Percentiles rank a stretch among this genome's conserved stretches.
Conservation (phyloP, 768 basidiomycete species). For the Agaricus sinodeliciosus region DNA sequence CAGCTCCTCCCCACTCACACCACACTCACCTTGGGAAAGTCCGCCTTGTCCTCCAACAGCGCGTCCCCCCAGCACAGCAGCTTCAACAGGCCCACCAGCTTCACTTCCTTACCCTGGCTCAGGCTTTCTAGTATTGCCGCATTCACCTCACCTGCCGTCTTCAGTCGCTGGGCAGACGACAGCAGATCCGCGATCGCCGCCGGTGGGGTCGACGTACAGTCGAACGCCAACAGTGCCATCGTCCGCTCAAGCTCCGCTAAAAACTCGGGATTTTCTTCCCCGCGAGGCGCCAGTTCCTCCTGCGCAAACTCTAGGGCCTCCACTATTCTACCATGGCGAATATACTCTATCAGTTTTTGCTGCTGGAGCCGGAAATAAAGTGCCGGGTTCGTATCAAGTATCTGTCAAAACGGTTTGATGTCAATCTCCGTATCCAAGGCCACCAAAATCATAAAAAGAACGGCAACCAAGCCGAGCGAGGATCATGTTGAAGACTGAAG, state of each 20-base stretch:
- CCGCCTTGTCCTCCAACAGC: conserved; percentile 67
- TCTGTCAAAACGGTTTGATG: conserved; percentile 43
- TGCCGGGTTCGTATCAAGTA: conserved; percentile 90
- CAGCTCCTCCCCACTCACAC: background rate
- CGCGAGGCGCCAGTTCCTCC: conserved; percentile 87
- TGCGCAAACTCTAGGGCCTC: conserved; percentile 91
- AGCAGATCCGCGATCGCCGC: conserved; percentile 70
- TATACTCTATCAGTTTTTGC: conserved; percentile 91
- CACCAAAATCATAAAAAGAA: conserved; percentile 10
- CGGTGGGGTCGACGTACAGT: conserved; percentile 54
- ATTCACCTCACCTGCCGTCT: conserved; percentile 95
- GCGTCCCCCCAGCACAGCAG: conserved; percentile 86
- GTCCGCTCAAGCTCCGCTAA: conserved; percentile 87
- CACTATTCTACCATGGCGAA: conserved; percentile 70
- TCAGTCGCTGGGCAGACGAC: conserved; percentile 82
- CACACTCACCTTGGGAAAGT: conserved; percentile 68
- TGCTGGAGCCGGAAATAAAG: conserved; percentile 96
- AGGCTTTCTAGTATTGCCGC: conserved; percentile 89
- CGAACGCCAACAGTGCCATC: conserved; percentile 88
- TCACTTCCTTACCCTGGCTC: conserved; percentile 90
- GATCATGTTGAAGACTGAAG: conserved; percentile 98
- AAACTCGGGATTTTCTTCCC: conserved; percentile 93
- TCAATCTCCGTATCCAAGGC: conserved; percentile 10
- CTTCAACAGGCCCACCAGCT: conserved; percentile 75
- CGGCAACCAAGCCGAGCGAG: conserved; percentile 4